Evolutionary conservation across 768 basidiomycete species (phyloP), one percentile per base, ranked within the genome.

Genomic region (Cystofilobasidium capitatum): DNA sequence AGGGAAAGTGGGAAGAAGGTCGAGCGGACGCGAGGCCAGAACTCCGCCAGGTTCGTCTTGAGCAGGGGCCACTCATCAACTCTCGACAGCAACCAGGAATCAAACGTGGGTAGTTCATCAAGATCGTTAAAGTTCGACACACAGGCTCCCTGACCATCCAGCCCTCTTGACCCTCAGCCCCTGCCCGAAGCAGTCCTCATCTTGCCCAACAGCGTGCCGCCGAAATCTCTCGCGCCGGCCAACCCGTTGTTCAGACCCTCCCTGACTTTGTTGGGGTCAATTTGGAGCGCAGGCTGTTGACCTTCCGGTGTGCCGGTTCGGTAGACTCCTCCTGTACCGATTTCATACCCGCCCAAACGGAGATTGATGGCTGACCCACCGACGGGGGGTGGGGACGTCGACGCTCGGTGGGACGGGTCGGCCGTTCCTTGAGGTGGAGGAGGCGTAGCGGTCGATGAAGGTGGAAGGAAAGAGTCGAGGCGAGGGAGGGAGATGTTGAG

Each of bases 251-350:
- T 54, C 31, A 68, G 33, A 6, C 66, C 66, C 36, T 68, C 66
- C 44, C 61, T 62, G 10, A 68, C 66, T 24, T 40, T 62, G 17
- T 93, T 92, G 14, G 89, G 85, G 10, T 71, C 74, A 8, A 75
- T 76, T 35, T 72, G 73, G 10, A 66, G 72, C 45, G 36, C 71
- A 69, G 60, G 61, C 64, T 65, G 42, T 4, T 37, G 72, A 70
- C 22, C 58, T 57, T 31, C 42, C 74, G 90, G 88, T 29, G 90
- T 81, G 29, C 84, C 83, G 17, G 86, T 84, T 72, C 93, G 80
- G 77, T 92, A 96, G 26, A 96, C 83, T 2, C 92, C 91, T n/a
- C 91, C 91, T n/a, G 96, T 82, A 71, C 87, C 91, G 49, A 96
- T 85, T 74, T 92, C 92, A 67, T 96, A 89, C 0, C 88, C 88